phyloP scores from a whole-genome alignment of 2,329 filamentous ascomycete species.

The Pyricularia grisea region DNA sequence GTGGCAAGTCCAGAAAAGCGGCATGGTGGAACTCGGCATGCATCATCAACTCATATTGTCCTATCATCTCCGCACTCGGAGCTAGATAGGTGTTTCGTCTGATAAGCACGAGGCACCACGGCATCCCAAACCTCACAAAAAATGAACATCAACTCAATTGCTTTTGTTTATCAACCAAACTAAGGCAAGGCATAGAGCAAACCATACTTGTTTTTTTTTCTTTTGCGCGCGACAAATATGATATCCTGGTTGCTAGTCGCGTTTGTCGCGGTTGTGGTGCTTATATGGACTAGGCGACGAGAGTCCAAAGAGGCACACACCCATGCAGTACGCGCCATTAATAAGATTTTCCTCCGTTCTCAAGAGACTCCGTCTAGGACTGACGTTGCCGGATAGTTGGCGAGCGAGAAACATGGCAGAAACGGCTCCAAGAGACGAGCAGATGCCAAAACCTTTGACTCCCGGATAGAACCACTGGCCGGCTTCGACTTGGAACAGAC shows the following conservation, averaged over 20 bases:
- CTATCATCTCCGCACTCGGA: no score
- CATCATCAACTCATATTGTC: no score
- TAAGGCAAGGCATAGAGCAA: not conserved
- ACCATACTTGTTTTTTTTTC: not conserved
- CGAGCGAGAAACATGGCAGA: not conserved
- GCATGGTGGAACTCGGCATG: no score
- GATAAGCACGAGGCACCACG: no score
- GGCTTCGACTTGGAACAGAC: slow-evolving; percentile 30
- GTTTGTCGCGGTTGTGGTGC: not conserved
- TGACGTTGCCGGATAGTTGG: not conserved
- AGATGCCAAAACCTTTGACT: not conserved
- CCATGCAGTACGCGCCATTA: not conserved
- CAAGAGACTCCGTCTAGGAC: not conserved
- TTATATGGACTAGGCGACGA: not conserved
- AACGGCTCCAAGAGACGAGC: not conserved
- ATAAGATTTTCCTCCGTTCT: not conserved
- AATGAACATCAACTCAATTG: not conserved
- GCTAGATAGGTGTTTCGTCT: no score
- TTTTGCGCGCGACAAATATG: not conserved
- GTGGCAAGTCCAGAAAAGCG: no score
- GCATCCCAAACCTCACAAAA: not conserved
- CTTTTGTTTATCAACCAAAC: not conserved
- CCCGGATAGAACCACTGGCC: slow-evolving; percentile 10
- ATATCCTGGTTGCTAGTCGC: not conserved
- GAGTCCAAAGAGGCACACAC: not conserved